phyloP scores from a whole-genome alignment of 1,284 basidiomycete species.

The Marasmius fiardii region DNA sequence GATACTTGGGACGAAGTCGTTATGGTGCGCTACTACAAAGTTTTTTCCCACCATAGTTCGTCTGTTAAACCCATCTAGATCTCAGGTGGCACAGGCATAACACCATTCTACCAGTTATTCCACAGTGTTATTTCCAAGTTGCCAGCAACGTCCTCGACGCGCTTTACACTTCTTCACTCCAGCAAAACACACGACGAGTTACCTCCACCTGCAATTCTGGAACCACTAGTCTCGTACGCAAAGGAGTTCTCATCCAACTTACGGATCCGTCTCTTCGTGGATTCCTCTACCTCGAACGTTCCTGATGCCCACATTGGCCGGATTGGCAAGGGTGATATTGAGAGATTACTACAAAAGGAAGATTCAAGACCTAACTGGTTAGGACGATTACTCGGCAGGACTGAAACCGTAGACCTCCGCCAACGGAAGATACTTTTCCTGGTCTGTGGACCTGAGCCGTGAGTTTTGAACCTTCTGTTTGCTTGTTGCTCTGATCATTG shows the following conservation, averaged over 20 bases:
- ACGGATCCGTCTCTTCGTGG: conserved; percentile 58
- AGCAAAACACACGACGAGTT: conserved; percentile 58
- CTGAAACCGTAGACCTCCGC: conserved; percentile 18
- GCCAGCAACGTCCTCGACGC: conserved; percentile 32
- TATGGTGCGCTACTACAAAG: conserved; percentile 51
- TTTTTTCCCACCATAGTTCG: background rate
- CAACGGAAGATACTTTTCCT: conserved; percentile 54
- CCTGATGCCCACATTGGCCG: conserved; percentile 41
- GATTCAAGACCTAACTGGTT: conserved; percentile 38
- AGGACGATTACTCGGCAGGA: conserved; percentile 31
- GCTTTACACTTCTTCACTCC: conserved; percentile 70
- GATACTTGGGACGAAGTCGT: conserved; percentile 72
- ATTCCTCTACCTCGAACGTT: conserved; percentile 33
- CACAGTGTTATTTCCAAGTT: conserved; percentile 34
- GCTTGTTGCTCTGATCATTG: conserved; percentile 8
- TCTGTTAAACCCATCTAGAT: conserved; percentile 42
- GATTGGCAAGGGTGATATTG: conserved; percentile 42
- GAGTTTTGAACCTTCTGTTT: conserved; percentile 30
- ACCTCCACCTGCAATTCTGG: conserved; percentile 59
- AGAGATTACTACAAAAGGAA: conserved; percentile 33
- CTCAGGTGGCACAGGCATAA: conserved; percentile 81
- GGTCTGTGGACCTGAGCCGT: conserved; percentile 80
- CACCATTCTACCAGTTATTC: conserved; percentile 74
- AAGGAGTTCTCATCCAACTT: conserved; percentile 50
- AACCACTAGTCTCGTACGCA: conserved; percentile 46